These are phyloP conservation scores for Aureobasidium melanogenum DNA, from an alignment of 2,329 filamentous ascomycete genomes.

Conservation along the genomic window DNA sequence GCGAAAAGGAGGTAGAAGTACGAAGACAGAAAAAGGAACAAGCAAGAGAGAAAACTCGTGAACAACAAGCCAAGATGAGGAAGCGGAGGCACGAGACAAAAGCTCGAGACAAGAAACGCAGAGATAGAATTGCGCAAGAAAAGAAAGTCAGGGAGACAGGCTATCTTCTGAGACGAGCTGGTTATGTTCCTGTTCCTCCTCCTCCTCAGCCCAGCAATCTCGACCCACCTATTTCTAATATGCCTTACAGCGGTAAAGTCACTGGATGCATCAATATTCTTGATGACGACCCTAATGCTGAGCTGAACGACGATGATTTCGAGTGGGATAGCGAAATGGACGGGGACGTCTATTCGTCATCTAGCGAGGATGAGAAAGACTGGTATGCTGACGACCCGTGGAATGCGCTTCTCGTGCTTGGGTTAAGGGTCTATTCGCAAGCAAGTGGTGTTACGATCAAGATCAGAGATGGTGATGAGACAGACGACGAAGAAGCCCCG, in stretches of 20 bases:
- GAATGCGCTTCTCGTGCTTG: constrained; percentile 53
- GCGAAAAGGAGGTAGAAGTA: constrained; percentile 38
- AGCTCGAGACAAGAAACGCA: constrained; percentile 16
- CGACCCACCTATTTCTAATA: not conserved
- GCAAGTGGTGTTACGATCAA: constrained; percentile 45
- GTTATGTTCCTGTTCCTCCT: not conserved
- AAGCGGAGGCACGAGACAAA: constrained; percentile 12
- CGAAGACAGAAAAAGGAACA: constrained; percentile 25
- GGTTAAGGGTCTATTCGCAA: constrained; percentile 46
- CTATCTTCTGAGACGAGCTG: not conserved
- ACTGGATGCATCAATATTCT: not conserved
- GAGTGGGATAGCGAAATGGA: constrained; percentile 24
- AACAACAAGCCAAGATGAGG: constrained; percentile 15
- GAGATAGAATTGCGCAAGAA: constrained; percentile 17
- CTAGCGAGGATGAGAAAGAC: constrained; percentile 19
- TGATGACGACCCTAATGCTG: constrained; percentile 9
- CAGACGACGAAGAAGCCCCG: not conserved
- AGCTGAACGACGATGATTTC: constrained; percentile 24
- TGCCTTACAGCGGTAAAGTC: not conserved
- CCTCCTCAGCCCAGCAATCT: not conserved
- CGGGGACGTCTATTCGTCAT: not conserved
- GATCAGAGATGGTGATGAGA: constrained; percentile 26
- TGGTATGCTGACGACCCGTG: constrained; percentile 45
- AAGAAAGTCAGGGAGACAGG: constrained; percentile 15
- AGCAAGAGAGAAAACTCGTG: constrained; percentile 21